phyloP scores from a whole-genome alignment of 768 basidiomycete genomes.

The Chlorophyllum brunneum region DNA sequence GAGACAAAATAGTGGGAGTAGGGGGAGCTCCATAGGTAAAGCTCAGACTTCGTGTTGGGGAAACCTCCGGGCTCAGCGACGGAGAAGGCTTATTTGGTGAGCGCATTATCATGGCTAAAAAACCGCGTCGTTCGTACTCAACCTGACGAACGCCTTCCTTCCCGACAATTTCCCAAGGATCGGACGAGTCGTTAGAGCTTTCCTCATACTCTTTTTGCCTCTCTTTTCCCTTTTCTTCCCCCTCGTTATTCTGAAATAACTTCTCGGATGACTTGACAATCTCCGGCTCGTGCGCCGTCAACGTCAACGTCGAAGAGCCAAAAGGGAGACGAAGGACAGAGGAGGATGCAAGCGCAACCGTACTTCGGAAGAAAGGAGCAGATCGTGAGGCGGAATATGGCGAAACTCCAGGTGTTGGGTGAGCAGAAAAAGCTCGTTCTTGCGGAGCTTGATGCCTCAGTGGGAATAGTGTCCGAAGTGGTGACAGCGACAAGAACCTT shows the following conservation, averaged over 20 bases:
- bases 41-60: conserved; percentile 26
- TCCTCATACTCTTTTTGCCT: conserved; percentile 19
- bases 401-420: conserved; percentile 33
- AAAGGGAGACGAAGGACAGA: conserved; percentile 31
- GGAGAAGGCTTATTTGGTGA: conserved; percentile 15
- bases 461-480: conserved; percentile 44
- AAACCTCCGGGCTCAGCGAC: conserved; percentile 11
- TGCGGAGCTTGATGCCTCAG: conserved; percentile 29
- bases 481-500: conserved; percentile 40
- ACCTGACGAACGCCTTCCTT: conserved; percentile 11
- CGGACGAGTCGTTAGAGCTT: conserved; percentile 14
- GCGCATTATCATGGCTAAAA: conserved; percentile 25
- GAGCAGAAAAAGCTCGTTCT: conserved; percentile 35
- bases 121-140: conserved; percentile 21
- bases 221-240: conserved; percentile 36
- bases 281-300: conserved; percentile 28
- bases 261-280: conserved; percentile 24
- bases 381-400: conserved; percentile 34
- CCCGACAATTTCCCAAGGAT: conserved; percentile 45
- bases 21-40: conserved; percentile 23
- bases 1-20: conserved; percentile 8
- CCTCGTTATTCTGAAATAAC: conserved; percentile 34
- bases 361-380: conserved; percentile 38
- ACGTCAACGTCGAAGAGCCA: conserved; percentile 13
- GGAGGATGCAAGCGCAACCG: conserved; percentile 40